Evolutionary conservation across 1,284 basidiomycete species (phyloP), one percentile per base, ranked within the genome.

Genomic region (Xanthoconium separans): DNA sequence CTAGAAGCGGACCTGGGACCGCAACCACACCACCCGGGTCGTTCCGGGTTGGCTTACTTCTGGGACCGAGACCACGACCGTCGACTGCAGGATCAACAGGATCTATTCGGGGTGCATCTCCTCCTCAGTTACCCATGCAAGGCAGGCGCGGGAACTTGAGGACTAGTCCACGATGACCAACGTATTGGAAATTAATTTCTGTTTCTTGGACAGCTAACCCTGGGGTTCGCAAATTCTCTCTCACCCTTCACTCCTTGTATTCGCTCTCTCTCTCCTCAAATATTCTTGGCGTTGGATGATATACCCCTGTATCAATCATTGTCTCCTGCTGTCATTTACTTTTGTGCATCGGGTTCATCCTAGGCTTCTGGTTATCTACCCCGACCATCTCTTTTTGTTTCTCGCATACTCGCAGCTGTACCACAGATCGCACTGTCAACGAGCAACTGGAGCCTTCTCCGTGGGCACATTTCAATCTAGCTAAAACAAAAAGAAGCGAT

Each of bases 1-100:
- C 48, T 16, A 33, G 18, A 37, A 2, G 16, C 11, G 42, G 51
- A 42, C 63, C 56, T 1, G 63, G 49, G 11, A 53, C 50, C 8
- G 24, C 56, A n/a, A 40, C 59, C 10, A 27, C 48, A 2, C 49
- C 52, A 4, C 13, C 29, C 24, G 22, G 44, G 6, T 33, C 50
- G 6, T 33, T 45, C 16, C 69, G 64, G 2, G 58, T 67, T 20
- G 53, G 65, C 36, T 63, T 63, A 6, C 58, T 69, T 20, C 39
- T 72, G 48, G 70, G 67, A 8, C 67, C 67, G 11, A 65, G 69
- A 52, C 69, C 65, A 11, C 58, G 61, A n/a, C 57, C 69, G 7
- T 58, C 55, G 24, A 58, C 56, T 0, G 50, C 49, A 24, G 36
- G 36, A 36, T 36, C 34, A n/a, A 16, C 46, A 24, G 34, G 34